Conservation (phyloP, 2,329 filamentous ascomycete species). For the Fusarium cicatricum region DNA sequence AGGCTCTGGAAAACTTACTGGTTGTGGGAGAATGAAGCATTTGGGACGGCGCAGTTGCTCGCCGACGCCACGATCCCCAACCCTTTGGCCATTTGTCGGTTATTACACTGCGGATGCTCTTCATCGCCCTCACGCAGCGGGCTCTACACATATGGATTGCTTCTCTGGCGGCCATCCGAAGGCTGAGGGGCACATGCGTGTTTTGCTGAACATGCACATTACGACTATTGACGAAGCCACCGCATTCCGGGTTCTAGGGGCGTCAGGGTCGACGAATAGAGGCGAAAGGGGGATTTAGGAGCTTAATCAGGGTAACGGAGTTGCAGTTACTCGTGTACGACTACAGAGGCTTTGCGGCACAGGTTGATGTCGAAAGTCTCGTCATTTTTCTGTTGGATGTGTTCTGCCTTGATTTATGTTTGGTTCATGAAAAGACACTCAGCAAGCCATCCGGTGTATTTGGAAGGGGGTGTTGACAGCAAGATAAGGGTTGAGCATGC, state of each 20-base stretch:
- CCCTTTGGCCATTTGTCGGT: conserved; percentile 13
- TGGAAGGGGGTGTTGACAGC: conserved; percentile 18
- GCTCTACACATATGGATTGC: not conserved
- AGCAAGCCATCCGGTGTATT: conserved; percentile 26
- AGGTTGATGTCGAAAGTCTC: conserved; percentile 35
- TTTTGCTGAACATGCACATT: conserved; percentile 18
- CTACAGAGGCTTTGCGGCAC: conserved; percentile 39
- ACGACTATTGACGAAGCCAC: conserved; percentile 28
- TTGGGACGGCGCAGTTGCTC: conserved; percentile 29
- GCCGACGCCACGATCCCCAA: conserved; percentile 14
- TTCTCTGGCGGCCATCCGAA: not conserved
- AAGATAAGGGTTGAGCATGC: conserved; percentile 16
- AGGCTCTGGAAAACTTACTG: conserved; percentile 35
- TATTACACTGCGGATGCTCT: conserved; percentile 19
- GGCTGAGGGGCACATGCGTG: conserved; percentile 1
- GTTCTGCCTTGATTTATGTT: conserved; percentile 17
- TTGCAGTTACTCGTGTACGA: conserved; percentile 47
- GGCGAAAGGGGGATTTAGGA: conserved; percentile 18
- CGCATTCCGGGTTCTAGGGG: conserved; percentile 25
- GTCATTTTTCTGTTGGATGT: conserved; percentile 15
- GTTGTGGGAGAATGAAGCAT: conserved; percentile 36
- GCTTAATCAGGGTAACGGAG: conserved; percentile 46
- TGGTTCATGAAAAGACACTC: conserved; percentile 25
- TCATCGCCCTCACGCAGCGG: conserved; percentile 4
- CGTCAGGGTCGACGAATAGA: conserved; percentile 29